Evolutionary conservation across 2,329 filamentous ascomycete genomes (phyloP).

Genomic region (Fusarium heterosporum): DNA sequence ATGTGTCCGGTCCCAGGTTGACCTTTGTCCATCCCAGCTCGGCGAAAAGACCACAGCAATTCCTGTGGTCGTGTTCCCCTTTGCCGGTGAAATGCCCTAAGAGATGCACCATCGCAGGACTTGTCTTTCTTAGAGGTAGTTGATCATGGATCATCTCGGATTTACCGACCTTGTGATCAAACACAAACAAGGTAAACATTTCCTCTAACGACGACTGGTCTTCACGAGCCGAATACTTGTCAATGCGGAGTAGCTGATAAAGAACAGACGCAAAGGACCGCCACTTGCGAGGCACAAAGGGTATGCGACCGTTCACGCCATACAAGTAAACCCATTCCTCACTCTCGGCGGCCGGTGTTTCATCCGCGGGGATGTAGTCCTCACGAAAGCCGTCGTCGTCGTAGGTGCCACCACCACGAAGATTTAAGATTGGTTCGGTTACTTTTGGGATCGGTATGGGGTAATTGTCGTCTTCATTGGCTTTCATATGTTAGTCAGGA

Average conservation of each 20-base stretch:
- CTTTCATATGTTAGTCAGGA: constrained; percentile 20
- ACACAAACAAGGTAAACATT: constrained; percentile 26
- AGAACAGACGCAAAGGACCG: constrained; percentile 39
- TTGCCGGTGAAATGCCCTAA: constrained; percentile 5
- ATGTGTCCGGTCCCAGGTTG: constrained; percentile 8
- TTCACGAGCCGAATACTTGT: background rate
- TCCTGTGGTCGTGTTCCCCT: background rate
- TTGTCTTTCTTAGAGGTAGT: constrained; percentile 13
- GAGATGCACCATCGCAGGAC: constrained; percentile 10
- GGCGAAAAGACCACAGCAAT: constrained; percentile 44
- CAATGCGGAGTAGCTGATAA: constrained; percentile 39
- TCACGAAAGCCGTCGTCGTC: too few species aligned
- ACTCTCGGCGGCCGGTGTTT: background rate
- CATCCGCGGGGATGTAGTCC: constrained; percentile 16
- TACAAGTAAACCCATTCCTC: constrained; percentile 41
- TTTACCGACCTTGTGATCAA: constrained; percentile 3
- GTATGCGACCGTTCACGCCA: constrained; percentile 51
- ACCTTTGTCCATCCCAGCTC: constrained; percentile 8
- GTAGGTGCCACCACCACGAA: constrained; percentile 34
- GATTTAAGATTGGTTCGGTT: constrained; percentile 10
- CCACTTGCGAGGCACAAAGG: constrained; percentile 40
- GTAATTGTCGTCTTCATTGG: constrained; percentile 9
- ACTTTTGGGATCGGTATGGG: constrained; percentile 11
- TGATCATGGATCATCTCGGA: constrained; percentile 3
- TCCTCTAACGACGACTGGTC: background rate